Conservation (phyloP, 2,329 filamentous ascomycete genomes). For the Rhexocercosporidium sp. region DNA sequence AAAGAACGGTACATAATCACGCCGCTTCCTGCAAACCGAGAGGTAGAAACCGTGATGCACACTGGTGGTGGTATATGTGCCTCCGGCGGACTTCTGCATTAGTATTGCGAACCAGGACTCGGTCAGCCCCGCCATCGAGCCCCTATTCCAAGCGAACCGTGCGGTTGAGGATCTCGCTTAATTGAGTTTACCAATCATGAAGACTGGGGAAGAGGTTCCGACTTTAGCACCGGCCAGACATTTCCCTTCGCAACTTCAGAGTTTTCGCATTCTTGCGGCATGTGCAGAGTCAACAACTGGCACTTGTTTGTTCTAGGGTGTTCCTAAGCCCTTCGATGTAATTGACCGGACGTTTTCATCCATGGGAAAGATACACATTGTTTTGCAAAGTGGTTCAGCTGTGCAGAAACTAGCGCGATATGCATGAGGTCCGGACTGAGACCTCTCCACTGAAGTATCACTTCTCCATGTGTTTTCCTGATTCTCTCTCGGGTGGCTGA, state of each 20-base stretch:
- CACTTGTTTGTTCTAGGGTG: neutral
- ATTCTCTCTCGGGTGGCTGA: no score
- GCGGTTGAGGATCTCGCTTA: neutral
- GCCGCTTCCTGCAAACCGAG: no score
- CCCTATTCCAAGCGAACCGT: slow-evolving; percentile 11
- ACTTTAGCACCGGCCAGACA: neutral
- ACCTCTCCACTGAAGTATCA: neutral
- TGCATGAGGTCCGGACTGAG: neutral
- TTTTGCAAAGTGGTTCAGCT: neutral
- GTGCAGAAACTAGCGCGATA: neutral
- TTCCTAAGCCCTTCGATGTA: neutral
- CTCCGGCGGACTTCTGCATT: neutral
- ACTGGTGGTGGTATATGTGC: neutral
- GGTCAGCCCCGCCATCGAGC: neutral
- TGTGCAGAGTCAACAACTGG: no score
- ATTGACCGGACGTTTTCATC: neutral
- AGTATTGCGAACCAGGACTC: neutral
- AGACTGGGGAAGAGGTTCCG: slow-evolving; percentile 2
- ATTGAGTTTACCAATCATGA: neutral
- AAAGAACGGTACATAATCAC: neutral
- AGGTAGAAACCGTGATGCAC: neutral
- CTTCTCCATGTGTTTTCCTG: no score
- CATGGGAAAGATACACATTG: no score
- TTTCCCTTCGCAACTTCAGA: neutral
- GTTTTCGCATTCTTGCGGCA: neutral